Evolutionary conservation across 768 basidiomycete species (phyloP).

Genomic region (Agrocybe pediades): DNA sequence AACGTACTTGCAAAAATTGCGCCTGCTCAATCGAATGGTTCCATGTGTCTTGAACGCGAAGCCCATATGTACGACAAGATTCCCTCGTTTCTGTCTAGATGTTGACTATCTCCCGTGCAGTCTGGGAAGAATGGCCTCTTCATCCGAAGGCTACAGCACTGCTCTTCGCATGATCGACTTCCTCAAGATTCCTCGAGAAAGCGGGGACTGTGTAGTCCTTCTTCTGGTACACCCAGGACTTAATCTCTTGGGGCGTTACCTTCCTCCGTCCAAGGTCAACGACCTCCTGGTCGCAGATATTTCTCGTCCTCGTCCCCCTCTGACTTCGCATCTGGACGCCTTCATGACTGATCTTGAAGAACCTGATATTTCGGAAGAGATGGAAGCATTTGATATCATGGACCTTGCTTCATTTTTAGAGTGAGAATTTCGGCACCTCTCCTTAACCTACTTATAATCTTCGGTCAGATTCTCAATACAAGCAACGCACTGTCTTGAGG

Average conservation of each 20-base stretch:
- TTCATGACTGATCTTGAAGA: slow-evolving; percentile 53
- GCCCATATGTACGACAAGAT: slow-evolving; percentile 59
- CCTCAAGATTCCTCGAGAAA: slow-evolving; percentile 63
- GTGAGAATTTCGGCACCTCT: slow-evolving; percentile 30
- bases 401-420: slow-evolving; percentile 78
- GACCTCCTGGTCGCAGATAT: slow-evolving; percentile 64
- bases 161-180: slow-evolving; percentile 63
- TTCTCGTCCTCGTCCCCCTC: slow-evolving; percentile 39
- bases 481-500: slow-evolving; percentile 70
- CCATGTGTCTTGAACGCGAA: slow-evolving; percentile 72
- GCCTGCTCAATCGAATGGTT: slow-evolving; percentile 69
- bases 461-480: slow-evolving; percentile 67
- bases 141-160: slow-evolving; percentile 53
- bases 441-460: neutral
- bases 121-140: slow-evolving; percentile 48
- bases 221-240: slow-evolving; percentile 69
- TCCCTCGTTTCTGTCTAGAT: neutral
- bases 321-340: slow-evolving; percentile 47
- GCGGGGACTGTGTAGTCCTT: slow-evolving; percentile 72
- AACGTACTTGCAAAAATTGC: slow-evolving; percentile 75
- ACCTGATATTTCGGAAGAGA: slow-evolving; percentile 46
- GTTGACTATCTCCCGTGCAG: slow-evolving; percentile 29
- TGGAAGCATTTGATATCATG: slow-evolving; percentile 70
- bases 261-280: slow-evolving; percentile 67
- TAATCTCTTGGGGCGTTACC: slow-evolving; percentile 71